phyloP scores from a whole-genome alignment of 306 rosid species.

The Acacia acuminata region DNA sequence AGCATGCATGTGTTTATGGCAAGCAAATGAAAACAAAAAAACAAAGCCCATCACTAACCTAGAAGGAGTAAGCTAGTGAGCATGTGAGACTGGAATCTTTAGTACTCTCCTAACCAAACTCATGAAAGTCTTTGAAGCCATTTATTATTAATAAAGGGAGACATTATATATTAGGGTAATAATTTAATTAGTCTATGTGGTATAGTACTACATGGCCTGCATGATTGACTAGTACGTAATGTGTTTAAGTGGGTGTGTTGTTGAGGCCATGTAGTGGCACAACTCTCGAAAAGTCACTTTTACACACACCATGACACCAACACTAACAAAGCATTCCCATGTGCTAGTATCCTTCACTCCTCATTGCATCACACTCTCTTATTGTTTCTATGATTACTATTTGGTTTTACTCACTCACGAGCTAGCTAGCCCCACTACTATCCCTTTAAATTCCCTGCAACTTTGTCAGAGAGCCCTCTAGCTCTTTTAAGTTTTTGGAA shows the following conservation, averaged over 20 bases:
- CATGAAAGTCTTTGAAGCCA: slow-evolving; percentile 24
- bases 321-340: slow-evolving; percentile 53
- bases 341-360: slow-evolving; percentile 43
- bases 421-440: not conserved
- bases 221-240: slow-evolving; percentile 29
- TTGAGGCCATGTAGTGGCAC: slow-evolving; percentile 32
- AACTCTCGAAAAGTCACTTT: slow-evolving; percentile 44
- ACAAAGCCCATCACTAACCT: slow-evolving; percentile 34
- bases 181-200: not conserved
- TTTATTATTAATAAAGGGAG: not conserved
- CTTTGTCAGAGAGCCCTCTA: slow-evolving; percentile 23
- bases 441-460: slow-evolving; percentile 34
- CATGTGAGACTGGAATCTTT: slow-evolving; percentile 84
- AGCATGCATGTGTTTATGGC: not conserved
- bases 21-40: slow-evolving; percentile 22
- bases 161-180: slow-evolving; percentile 4
- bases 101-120: slow-evolving; percentile 28
- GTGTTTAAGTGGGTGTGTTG: not conserved
- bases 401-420: slow-evolving; percentile 13
- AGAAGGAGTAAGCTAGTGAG: slow-evolving; percentile 44
- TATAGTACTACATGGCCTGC: slow-evolving; percentile 26
- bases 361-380: not conserved
- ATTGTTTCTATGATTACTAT: slow-evolving; percentile 19
- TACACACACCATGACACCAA: slow-evolving; percentile 33
- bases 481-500: not conserved